Evolutionary conservation across 2,329 filamentous ascomycete genomes (phyloP).

Genomic region (Pseudopithomyces chartarum): DNA sequence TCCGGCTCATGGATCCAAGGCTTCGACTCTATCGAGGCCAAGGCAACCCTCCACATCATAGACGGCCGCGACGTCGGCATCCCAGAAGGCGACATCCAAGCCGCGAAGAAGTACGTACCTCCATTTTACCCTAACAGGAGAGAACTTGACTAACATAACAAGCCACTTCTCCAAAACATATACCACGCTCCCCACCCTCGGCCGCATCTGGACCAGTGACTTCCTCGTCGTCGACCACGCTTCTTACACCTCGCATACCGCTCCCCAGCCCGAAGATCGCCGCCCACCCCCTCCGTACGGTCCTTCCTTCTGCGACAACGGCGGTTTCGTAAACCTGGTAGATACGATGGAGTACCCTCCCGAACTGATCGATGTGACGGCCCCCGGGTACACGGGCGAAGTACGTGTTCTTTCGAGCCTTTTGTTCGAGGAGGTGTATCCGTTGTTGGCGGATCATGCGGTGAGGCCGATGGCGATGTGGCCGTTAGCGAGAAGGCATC

Average conservation of each 20-base stretch:
- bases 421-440: constrained; percentile 15
- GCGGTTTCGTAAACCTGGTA: constrained; percentile 14
- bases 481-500: constrained; percentile 19
- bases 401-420: constrained; percentile 15
- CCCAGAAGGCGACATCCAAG: constrained; percentile 23
- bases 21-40: constrained; percentile 12
- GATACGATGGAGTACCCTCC: constrained; percentile 8
- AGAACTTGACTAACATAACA: background rate
- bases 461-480: constrained; percentile 14
- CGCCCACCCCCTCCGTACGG: constrained; percentile 5
- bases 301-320: constrained; percentile 14
- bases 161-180: constrained; percentile 12
- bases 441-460: constrained; percentile 9
- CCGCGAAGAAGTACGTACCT: constrained; percentile 13
- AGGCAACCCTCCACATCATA: constrained; percentile 10
- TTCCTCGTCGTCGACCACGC: constrained; percentile 21
- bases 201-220: constrained; percentile 16
- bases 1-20: constrained; percentile 23
- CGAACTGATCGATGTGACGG: constrained; percentile 1
- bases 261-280: constrained; percentile 3
- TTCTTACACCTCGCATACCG: constrained; percentile 13
- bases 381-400: constrained; percentile 13
- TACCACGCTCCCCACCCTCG: constrained; percentile 11
- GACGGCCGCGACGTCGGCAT: constrained; percentile 21
- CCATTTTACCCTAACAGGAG: too few relatives aligned